These are phyloP conservation scores for Casuarina glauca DNA, from an alignment of 306 rosid genomes.

Conservation along the genomic window DNA sequence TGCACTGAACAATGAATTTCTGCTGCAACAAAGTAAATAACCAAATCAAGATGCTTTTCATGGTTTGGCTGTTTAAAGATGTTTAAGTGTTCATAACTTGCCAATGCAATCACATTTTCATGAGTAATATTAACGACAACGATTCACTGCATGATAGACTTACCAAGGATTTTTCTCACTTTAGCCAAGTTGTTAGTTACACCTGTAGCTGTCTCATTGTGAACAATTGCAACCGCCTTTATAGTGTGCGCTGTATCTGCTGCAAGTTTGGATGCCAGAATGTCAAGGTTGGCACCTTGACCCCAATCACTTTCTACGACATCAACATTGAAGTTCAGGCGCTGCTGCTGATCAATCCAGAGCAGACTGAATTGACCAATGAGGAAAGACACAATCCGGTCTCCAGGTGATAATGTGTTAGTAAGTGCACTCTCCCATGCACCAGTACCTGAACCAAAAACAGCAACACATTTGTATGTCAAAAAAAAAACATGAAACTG, in stretches of 20 bases:
- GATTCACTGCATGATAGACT: conserved; percentile 29
- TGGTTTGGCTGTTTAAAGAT: not conserved
- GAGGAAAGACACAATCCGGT: conserved; percentile 79
- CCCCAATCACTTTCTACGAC: conserved; percentile 99
- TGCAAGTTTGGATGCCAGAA: conserved; percentile 85
- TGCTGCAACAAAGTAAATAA: not conserved
- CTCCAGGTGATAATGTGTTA: conserved; percentile 95
- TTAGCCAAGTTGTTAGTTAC: conserved; percentile 81
- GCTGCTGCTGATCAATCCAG: conserved; percentile 99
- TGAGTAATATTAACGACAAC: not conserved
- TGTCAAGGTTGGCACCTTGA: conserved; percentile 82
- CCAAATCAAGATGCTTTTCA: not conserved
- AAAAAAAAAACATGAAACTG: conserved; percentile 1
- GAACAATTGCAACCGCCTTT: conserved; percentile 95
- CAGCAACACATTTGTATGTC: conserved; percentile 11
- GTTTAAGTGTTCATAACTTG: not conserved
- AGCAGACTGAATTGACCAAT: conserved; percentile 99
- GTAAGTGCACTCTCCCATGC: conserved; percentile 99
- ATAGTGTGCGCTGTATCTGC: conserved; percentile 74
- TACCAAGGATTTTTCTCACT: conserved; percentile 84
- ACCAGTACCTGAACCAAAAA: conserved; percentile 75
- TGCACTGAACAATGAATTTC: not conserved
- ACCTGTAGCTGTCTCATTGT: conserved; percentile 98
- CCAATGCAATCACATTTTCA: not conserved
- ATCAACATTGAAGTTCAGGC: conserved; percentile 89